phyloP scores from a whole-genome alignment of 1,284 basidiomycete genomes.

The Inonotus hispidus region DNA sequence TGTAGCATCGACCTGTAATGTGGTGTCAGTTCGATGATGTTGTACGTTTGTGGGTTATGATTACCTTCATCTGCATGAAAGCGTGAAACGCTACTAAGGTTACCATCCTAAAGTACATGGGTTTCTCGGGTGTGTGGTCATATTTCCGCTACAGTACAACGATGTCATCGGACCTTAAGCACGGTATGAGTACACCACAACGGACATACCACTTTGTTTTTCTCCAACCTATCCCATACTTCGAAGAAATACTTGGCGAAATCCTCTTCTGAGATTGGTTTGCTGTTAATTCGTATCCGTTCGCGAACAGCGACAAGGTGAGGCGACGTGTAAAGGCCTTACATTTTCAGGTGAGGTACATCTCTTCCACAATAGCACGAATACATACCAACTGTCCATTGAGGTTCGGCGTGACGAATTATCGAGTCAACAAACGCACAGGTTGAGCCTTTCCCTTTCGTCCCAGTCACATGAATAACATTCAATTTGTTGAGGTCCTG shows the following conservation, averaged over 20 bases:
- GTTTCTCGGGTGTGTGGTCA: slow-evolving; percentile 63
- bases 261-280: slow-evolving; percentile 80
- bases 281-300: slow-evolving; percentile 90
- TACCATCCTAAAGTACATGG: slow-evolving; percentile 92
- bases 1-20: slow-evolving; percentile 69
- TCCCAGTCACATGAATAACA: slow-evolving; percentile 96
- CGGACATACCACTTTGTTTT: slow-evolving; percentile 52
- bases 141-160: slow-evolving; percentile 40
- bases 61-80: slow-evolving; percentile 72
- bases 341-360: not conserved
- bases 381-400: slow-evolving; percentile 65
- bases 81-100: slow-evolving; percentile 92
- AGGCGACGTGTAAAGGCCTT: slow-evolving; percentile 93
- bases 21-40: not conserved
- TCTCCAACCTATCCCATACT: slow-evolving; percentile 86
- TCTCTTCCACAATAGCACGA: not conserved
- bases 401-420: slow-evolving; percentile 55
- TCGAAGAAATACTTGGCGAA: slow-evolving; percentile 96
- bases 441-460: slow-evolving; percentile 98
- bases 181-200: not conserved
- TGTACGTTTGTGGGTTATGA: not conserved
- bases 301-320: slow-evolving; percentile 96
- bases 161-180: slow-evolving; percentile 13
- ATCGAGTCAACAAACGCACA: slow-evolving; percentile 87
- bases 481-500: slow-evolving; percentile 84